Conservation (phyloP, 306 rosid genomes). For the Senna tora region DNA sequence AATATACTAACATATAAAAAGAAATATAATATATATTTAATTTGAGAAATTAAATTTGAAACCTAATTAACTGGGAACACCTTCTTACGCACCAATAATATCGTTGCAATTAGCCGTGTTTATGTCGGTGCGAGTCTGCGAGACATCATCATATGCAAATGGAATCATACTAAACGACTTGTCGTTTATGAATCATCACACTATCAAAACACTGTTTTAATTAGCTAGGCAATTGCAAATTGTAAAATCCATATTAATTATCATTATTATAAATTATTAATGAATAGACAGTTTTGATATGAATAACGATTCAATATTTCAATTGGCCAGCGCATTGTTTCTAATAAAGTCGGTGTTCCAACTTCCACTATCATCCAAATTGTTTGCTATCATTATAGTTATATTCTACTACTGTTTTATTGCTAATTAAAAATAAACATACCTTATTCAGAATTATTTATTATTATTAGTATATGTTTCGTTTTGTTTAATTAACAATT, state of each 20-base stretch:
- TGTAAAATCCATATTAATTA: not conserved
- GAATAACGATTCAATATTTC: no score
- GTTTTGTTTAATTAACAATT: not conserved
- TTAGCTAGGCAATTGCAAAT: not conserved
- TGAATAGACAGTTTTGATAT: constrained; percentile 9
- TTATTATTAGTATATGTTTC: not conserved
- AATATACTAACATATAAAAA: no score
- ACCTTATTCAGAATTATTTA: not conserved
- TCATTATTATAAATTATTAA: not conserved
- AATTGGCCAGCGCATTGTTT: constrained; percentile 38
- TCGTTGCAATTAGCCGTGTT: not conserved
- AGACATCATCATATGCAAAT: not conserved
- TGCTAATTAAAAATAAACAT: no score
- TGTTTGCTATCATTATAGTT: constrained; percentile 3
- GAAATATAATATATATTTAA: no score
- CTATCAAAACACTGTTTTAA: not conserved
- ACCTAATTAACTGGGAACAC: constrained; percentile 17
- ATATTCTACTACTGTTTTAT: constrained; percentile 27
- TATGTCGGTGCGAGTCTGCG: constrained; percentile 33
- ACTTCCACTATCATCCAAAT: constrained; percentile 22
- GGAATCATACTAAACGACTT: constrained; percentile 21
- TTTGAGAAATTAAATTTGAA: no score
- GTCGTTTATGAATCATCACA: not conserved
- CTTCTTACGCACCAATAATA: constrained; percentile 2
- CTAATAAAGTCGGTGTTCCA: constrained; percentile 37